A percentile compares a stretch with the other conserved stretches of the same genome.
These are phyloP conservation scores for Inga leiocalycina DNA, from an alignment of 306 rosid genomes.

Conservation along the genomic window DNA sequence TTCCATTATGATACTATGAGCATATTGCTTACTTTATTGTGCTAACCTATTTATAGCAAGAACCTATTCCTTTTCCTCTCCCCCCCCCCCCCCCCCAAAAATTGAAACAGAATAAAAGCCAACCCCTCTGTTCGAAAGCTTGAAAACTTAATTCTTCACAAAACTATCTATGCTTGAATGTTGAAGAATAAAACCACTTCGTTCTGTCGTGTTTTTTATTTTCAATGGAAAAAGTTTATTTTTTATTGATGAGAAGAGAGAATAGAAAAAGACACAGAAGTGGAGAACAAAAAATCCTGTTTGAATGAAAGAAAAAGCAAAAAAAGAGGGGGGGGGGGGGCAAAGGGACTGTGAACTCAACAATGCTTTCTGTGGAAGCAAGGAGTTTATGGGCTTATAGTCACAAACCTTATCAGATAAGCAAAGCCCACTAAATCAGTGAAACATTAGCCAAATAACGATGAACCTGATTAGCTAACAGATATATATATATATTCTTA, in stretches of 20 bases:
- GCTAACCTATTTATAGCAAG: not conserved
- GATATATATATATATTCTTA: too few relatives aligned
- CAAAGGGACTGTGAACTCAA: too few relatives aligned
- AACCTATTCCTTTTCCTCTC: not conserved
- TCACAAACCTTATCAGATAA: too few relatives aligned
- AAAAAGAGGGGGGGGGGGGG: too few relatives aligned
- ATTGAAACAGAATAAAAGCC: not conserved
- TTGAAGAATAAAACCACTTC: not conserved
- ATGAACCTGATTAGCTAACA: too few relatives aligned
- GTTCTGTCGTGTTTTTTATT: not conserved
- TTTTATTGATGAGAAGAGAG: not conserved
- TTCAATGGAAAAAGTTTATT: not conserved
- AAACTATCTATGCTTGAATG: not conserved
- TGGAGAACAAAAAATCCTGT: not conserved
- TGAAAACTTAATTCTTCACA: not conserved
- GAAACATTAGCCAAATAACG: too few relatives aligned
- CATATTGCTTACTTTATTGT: constrained; percentile 1
- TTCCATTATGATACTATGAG: not conserved
- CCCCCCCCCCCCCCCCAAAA: too few relatives aligned
- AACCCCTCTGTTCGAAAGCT: not conserved
- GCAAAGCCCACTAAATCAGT: too few relatives aligned
- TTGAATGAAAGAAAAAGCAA: too few relatives aligned
- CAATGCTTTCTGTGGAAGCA: too few relatives aligned
- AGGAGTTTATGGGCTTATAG: too few relatives aligned
- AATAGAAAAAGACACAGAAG: not conserved